Base-by-base conservation (phyloP, 2,329 filamentous ascomycete genomes). In the Colletotrichum sp. region DNA sequence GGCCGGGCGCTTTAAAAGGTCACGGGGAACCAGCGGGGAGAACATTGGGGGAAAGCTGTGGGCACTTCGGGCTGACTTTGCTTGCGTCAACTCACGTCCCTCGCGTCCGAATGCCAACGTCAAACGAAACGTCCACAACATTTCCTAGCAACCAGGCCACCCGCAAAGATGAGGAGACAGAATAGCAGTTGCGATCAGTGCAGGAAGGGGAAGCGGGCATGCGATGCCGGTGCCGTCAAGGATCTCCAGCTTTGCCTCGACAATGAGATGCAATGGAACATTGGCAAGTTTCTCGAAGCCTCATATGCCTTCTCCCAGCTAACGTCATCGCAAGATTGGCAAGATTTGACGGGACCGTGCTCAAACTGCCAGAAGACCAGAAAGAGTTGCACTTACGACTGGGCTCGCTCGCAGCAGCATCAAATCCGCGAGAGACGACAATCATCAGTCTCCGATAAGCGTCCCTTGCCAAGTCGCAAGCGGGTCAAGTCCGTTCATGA, bases 351-450 rank as follows among this genome's bases (percentile, higher is more conserved):
- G 7, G 70, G 48, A 11, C 75, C 78, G 15, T 83, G 82, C 64
- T 80, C 81, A 0, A 83, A 83, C 16, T 83, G 82, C 34, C 69
- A 75, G 7, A 82, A 79, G 70, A 83, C 82, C 19, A 78, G 80
- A 8, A 83, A 83, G 60, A 76, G 74, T 12, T 83, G 82, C 16
- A 80, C 81, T 2, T 71, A 82, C 52, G 78, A 82, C 11, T 82
- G 82, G 82, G 79, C 72, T 13, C 74, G 70, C 57, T 72, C 77
- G n/a, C 75, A 79, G 52, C 67, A 75, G 16, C 30, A 48, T 13
- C 73, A 73, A 11, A 64, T 75, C 13, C 73, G 57, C 5, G 57
- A 59, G 15, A 57, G 64, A 34, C 34, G 64, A 13, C 70, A 73
- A 22, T 64, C 70, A 3, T 48, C 64, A 6, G 61, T 57, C 3